phyloP scores from a whole-genome alignment of 176 grass and related monocot species.

The Avena sativa region DNA sequence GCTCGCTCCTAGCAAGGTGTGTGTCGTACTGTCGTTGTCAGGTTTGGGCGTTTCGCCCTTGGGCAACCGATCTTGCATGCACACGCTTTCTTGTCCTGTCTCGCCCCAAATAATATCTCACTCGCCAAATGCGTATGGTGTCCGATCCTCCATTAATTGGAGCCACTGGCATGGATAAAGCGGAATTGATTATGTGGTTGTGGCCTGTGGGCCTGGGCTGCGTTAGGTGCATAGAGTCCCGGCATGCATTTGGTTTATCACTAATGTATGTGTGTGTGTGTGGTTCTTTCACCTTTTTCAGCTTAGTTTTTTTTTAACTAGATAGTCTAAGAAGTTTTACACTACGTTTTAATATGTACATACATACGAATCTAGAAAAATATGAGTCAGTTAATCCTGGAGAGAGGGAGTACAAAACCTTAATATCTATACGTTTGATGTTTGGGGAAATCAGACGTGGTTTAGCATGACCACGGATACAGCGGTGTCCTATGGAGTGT shows the following conservation, averaged over 20 bases:
- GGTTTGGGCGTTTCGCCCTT: background rate
- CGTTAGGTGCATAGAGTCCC: background rate
- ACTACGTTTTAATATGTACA: no score
- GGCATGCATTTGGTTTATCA: background rate
- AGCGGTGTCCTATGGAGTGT: background rate
- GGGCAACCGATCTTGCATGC: background rate
- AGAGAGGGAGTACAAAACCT: no score
- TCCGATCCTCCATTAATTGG: background rate
- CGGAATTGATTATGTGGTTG: background rate
- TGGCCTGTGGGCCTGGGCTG: background rate
- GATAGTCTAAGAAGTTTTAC: no score
- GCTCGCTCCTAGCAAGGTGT: background rate
- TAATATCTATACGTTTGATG: no score
- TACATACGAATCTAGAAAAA: no score
- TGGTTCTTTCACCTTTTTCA: no score
- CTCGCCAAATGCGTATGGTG: background rate
- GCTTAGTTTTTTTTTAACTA: no score
- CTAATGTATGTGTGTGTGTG: no score
- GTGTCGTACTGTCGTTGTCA: background rate
- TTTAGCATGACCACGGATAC: background rate
- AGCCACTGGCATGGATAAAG: background rate
- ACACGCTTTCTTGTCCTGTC: background rate
- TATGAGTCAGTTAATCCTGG: no score
- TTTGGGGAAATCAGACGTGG: background rate
- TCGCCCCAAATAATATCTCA: background rate